These are phyloP conservation scores for Chytriomyces sp. DNA, from an alignment of 192 early-diverging fungal species.

Conservation along the genomic window DNA sequence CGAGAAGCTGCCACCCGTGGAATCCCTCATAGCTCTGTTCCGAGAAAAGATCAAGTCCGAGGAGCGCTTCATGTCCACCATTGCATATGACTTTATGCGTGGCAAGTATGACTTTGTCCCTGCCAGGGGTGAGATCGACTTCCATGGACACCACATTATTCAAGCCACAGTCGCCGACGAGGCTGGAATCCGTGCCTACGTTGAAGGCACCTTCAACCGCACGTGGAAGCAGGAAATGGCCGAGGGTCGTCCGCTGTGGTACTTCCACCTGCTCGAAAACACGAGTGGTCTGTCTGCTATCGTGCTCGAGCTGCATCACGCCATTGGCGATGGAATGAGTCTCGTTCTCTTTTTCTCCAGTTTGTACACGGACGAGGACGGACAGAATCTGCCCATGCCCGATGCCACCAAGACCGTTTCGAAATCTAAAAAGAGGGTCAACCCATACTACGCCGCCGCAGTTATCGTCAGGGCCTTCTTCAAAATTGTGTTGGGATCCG, in stretches of 20 bases:
- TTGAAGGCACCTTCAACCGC: not conserved
- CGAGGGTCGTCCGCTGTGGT: constrained; percentile 15
- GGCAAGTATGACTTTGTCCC: not conserved
- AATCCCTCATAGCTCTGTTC: not conserved
- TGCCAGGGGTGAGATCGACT: not conserved
- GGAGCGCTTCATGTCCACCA: not conserved
- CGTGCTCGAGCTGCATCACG: constrained; percentile 21
- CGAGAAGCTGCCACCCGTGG: not conserved
- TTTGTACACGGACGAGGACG: not conserved
- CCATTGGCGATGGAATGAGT: constrained; percentile 21
- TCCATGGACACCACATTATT: not conserved
- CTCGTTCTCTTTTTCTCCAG: constrained; percentile 1
- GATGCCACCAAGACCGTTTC: not conserved
- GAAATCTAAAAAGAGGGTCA: not conserved
- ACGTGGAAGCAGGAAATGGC: not conserved
- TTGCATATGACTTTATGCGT: not conserved
- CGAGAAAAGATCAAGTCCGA: not conserved
- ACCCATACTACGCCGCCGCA: not conserved
- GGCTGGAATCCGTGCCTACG: not conserved
- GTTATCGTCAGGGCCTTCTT: not conserved
- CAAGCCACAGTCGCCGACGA: not conserved
- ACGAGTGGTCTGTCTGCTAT: not conserved
- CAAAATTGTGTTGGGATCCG: not conserved
- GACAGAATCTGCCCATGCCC: not conserved
- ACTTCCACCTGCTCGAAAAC: constrained; percentile 3